Evolutionary conservation across 257 asterid genomes (phyloP), one percentile per base, ranked within the genome.

Genomic region (Nicotiana obtusifolia): DNA sequence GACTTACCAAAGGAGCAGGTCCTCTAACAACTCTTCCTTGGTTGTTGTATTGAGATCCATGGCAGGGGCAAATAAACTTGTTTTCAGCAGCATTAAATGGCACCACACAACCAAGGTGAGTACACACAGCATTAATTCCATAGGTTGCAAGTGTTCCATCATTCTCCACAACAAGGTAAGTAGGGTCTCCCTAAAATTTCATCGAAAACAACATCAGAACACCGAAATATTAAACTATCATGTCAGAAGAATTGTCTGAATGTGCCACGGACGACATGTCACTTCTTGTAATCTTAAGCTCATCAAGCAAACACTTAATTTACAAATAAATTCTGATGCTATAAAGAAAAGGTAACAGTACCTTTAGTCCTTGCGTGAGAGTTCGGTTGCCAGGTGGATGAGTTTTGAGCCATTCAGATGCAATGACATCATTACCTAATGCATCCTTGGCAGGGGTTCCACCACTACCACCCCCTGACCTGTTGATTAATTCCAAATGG

Each of bases 41-140:
- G 76, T 93, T 92, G 88, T 94, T 92, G 94, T 95, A 95, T 56
- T 94, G 98, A 14, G 99, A 95, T 53, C 99, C 99, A 80, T 95
- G 98, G 92, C 97, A 95, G 17, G 99, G 99, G 89, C 99, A 95
- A 61, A 94, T 82, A 91, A 94, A 95, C 90, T 94, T 95, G 85
- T 91, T 95, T 91, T 95, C 99, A 15, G 98, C 97, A 7, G 88
- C 17, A 60, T 95, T 95, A 90, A 91, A 95, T 16, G 99, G 98
- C 65, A 95, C 99, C 0, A 95, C 99, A 86, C 98, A 95, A 56
- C 99, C 99, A 77, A 95, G 99, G 83, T 95, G 99, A 17, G 97
- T 94, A 82, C 99, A 95, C 35, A 94, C 98, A 0, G 93, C 99
- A 5, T 95, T 95, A 84, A 95, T 94, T 0, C 98, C 97, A 76